Evolutionary conservation across 2,329 filamentous ascomycete species (phyloP).

Genomic region (Fusarium pseudocircinatum): DNA sequence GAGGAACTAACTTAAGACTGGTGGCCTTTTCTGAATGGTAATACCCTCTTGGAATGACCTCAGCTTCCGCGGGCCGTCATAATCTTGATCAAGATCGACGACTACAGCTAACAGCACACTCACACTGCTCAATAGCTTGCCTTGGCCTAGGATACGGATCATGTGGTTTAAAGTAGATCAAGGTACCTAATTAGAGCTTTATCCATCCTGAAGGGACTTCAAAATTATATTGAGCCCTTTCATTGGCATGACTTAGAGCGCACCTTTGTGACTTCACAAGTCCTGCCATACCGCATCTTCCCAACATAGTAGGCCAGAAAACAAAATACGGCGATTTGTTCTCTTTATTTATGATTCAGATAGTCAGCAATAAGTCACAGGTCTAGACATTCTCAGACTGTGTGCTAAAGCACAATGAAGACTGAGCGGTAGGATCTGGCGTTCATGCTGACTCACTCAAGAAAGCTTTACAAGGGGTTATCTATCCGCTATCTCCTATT

Average conservation of each 20-base stretch:
- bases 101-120: neutral
- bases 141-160: neutral
- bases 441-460: neutral
- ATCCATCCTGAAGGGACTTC: too few species aligned
- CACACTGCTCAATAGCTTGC: neutral
- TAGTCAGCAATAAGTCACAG: neutral
- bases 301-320: neutral
- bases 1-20: neutral
- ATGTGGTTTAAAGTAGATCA: neutral
- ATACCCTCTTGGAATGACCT: neutral
- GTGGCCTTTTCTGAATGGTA: too few species aligned
- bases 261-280: neutral
- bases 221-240: neutral
- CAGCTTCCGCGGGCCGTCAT: neutral
- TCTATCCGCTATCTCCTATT: neutral
- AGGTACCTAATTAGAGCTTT: too few species aligned
- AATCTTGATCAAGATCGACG: neutral
- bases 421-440: neutral
- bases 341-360: neutral
- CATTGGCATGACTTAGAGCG: neutral
- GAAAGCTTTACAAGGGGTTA: neutral
- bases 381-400: neutral
- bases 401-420: neutral
- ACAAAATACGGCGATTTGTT: neutral
- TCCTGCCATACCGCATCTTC: too few species aligned